Conservation (phyloP, 2,329 filamentous ascomycete genomes). For the Dendrostoma leiphaemia region DNA sequence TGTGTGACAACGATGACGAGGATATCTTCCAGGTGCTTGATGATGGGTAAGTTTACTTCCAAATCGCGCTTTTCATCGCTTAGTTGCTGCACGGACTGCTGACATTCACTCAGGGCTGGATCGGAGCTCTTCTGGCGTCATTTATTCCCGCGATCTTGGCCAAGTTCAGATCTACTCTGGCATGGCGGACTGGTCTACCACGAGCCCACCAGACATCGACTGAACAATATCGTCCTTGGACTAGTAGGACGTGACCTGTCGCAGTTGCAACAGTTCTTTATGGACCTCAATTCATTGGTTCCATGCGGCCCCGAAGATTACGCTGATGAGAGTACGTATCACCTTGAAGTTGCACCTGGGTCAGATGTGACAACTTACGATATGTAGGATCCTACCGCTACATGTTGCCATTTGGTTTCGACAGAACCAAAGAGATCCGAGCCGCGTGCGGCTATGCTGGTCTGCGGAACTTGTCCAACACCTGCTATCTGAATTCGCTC, state of each 20-base stretch:
- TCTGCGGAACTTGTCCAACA: constrained; percentile 88
- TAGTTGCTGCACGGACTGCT: not conserved
- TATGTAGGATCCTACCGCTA: constrained; percentile 50
- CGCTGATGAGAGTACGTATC: constrained; percentile 37
- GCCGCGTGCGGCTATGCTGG: constrained; percentile 82
- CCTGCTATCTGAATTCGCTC: constrained; percentile 95
- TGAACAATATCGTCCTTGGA: constrained; percentile 53
- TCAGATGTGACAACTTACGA: not conserved
- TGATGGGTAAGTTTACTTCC: constrained; percentile 13
- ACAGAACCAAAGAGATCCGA: constrained; percentile 67
- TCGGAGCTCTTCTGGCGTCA: constrained; percentile 59
- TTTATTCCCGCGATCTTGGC: constrained; percentile 57
- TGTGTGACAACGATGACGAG: constrained; percentile 23
- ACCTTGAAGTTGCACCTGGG: not conserved
- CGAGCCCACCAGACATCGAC: constrained; percentile 11
- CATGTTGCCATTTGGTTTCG: constrained; percentile 60
- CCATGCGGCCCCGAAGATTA: constrained; percentile 37
- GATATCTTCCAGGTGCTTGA: constrained; percentile 16
- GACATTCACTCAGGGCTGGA: constrained; percentile 29
- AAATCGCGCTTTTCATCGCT: not conserved
- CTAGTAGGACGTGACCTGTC: constrained; percentile 51
- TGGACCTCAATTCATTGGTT: constrained; percentile 48
- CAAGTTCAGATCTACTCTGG: constrained; percentile 11
- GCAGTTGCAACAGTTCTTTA: constrained; percentile 52
- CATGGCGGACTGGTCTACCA: constrained; percentile 12